Conservation (phyloP, 257 asterid species). For the Solanum gandarillasii region DNA sequence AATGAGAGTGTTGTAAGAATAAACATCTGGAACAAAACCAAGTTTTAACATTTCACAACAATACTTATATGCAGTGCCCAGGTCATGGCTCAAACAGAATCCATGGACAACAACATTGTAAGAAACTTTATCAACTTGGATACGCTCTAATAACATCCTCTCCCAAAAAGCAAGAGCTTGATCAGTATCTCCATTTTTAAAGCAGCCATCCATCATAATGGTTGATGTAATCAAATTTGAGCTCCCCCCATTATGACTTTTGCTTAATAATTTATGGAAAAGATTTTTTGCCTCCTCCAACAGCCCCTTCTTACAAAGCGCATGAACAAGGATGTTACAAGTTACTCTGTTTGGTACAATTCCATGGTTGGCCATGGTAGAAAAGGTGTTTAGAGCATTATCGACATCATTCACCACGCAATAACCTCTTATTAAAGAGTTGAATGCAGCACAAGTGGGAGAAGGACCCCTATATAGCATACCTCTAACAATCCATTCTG, state of each 20-base stretch:
- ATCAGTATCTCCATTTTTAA: slow-evolving; percentile 48
- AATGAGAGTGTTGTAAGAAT: slow-evolving; percentile 60
- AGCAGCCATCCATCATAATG: slow-evolving; percentile 61
- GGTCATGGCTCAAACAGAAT: slow-evolving; percentile 38
- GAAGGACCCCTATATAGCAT: slow-evolving; percentile 59
- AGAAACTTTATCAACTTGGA: slow-evolving; percentile 47
- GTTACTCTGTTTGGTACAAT: slow-evolving; percentile 57
- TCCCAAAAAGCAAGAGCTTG: slow-evolving; percentile 55
- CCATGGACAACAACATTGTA: slow-evolving; percentile 72
- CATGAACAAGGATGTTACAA: slow-evolving; percentile 71
- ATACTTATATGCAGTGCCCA: slow-evolving; percentile 29
- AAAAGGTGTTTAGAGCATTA: slow-evolving; percentile 51
- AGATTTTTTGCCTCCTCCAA: slow-evolving; percentile 40
- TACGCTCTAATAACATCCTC: slow-evolving; percentile 23
- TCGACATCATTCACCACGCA: slow-evolving; percentile 44
- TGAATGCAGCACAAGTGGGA: slow-evolving; percentile 75
- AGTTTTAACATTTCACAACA: slow-evolving; percentile 51
- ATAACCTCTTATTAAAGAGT: slow-evolving; percentile 70
- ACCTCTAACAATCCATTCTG: slow-evolving; percentile 53
- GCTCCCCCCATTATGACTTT: slow-evolving; percentile 14
- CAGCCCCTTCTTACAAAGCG: slow-evolving; percentile 63
- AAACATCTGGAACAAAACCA: slow-evolving; percentile 55
- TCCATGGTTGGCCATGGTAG: slow-evolving; percentile 46
- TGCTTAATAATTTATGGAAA: slow-evolving; percentile 41
- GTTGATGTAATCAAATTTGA: slow-evolving; percentile 54